Evolutionary conservation across 768 basidiomycete genomes (phyloP), one percentile per base, ranked within the genome.

Genomic region (Termitomyces sp.): DNA sequence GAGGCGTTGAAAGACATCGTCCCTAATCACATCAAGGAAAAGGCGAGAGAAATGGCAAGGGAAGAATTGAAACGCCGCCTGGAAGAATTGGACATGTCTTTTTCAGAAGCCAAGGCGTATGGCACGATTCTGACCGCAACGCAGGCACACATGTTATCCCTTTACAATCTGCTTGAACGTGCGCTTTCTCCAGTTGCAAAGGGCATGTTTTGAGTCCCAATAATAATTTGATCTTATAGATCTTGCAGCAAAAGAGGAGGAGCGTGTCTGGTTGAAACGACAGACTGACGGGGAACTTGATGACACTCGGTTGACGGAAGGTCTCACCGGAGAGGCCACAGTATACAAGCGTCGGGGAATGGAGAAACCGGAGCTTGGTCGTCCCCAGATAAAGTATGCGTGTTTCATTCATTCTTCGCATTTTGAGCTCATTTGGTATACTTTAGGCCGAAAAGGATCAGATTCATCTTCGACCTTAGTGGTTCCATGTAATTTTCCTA

Each of bases 211-310:
- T 22, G 34, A 16, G 13, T 28, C n/a, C 42, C 48, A 34, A 24
- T 3, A 42, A 57, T 33, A 56, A 24, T 26, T 9, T 18, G 8
- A 44, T 28, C 12, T 24, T 22, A 46, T 62, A 87, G 86, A 86
- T 65, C 78, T 88, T 20, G 78, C 85, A 15, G 84, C 85, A 0
- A 85, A 81, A 58, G 85, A 87, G 62, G 85, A 87, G 63, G 86
- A 87, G 60, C 80, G 85, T 13, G 79, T 88, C 2, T 88, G 85
- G 86, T 72, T 87, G 16, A 88, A 86, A 65, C 80, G 85, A 2
- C 86, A 86, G 68, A 86, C 81, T 1, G 86, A 88, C 63, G 86
- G 86, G 37, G 86, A 88, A 62, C 74, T 88, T 5, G 86, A 88
- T 60, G 85, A 87, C 64, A 82, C 75, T 57, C 77, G 86, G 16